Conservation (phyloP, 768 basidiomycete species). For the Calocybe cyanea region DNA sequence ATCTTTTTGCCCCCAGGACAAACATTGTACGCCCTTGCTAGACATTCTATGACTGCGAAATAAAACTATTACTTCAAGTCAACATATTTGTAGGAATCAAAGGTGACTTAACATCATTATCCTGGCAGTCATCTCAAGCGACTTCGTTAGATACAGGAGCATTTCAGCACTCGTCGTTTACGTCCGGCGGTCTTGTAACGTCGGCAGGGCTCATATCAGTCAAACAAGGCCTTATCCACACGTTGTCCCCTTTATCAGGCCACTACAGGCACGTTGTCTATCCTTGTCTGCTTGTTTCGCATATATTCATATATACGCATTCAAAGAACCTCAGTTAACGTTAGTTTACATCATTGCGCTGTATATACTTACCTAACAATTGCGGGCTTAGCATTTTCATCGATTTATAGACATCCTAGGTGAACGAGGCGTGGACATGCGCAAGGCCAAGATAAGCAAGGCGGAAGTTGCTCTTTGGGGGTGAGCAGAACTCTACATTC, state of each 20-base stretch:
- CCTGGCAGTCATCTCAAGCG: background rate
- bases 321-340: slow-evolving; percentile 50
- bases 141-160: slow-evolving; percentile 40
- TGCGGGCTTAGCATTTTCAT: slow-evolving; percentile 47
- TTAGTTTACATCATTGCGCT: slow-evolving; percentile 18
- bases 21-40: slow-evolving; percentile 37
- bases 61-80: slow-evolving; percentile 28
- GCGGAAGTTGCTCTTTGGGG: slow-evolving; percentile 57
- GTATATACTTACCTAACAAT: background rate
- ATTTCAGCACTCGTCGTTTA: slow-evolving; percentile 67
- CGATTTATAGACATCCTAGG: slow-evolving; percentile 49
- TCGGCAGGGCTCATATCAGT: slow-evolving; percentile 66
- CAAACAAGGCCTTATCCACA: slow-evolving; percentile 56
- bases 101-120: slow-evolving; percentile 22
- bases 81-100: slow-evolving; percentile 71
- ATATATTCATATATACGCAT: too few species aligned
- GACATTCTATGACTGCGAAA: background rate
- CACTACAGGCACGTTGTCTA: slow-evolving; percentile 47
- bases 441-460: slow-evolving; percentile 56
- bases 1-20: slow-evolving; percentile 34
- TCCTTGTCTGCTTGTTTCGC: too few species aligned
- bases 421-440: slow-evolving; percentile 54
- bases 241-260: slow-evolving; percentile 60
- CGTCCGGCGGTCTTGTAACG: slow-evolving; percentile 55
- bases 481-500: slow-evolving; percentile 24